Conservation (phyloP, 148 eudicot species). For the Silene conica region DNA sequence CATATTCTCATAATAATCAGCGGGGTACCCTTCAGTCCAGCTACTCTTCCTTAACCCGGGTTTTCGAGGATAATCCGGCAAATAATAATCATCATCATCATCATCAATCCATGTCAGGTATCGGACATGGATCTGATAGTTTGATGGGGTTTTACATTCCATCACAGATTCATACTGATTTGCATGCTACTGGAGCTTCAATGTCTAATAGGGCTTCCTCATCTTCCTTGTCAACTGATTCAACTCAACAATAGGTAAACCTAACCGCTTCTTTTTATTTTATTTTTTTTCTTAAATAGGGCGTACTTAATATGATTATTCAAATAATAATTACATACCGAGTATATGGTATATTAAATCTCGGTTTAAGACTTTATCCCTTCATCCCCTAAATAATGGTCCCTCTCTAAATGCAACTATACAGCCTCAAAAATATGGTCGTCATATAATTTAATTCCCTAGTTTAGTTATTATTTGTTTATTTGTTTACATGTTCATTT, state of each 20-base stretch:
- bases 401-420: too few species aligned
- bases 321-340: neutral
- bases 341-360: neutral
- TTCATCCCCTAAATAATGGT: neutral
- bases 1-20: conserved; percentile 14
- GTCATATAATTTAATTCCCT: too few species aligned
- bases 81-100: neutral
- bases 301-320: too few species aligned
- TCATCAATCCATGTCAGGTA: conserved; percentile 17
- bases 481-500: too few species aligned
- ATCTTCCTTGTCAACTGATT: conserved; percentile 40
- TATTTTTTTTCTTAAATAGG: too few species aligned
- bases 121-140: conserved; percentile 28
- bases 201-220: conserved; percentile 35
- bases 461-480: too few species aligned
- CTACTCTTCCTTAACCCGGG: conserved; percentile 19
- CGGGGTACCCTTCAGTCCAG: conserved; percentile 51
- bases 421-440: too few species aligned
- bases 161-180: conserved; percentile 22
- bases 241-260: conserved; percentile 36
- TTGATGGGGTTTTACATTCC: conserved; percentile 38
- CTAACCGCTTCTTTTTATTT: neutral
- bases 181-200: conserved; percentile 25
- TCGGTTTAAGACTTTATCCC: neutral
- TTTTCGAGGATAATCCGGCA: conserved; percentile 18